Percentiles rank a stretch among this genome's conserved stretches.
Conservation (phyloP, 2,329 filamentous ascomycete genomes). For the Epichloe sylvatica region DNA sequence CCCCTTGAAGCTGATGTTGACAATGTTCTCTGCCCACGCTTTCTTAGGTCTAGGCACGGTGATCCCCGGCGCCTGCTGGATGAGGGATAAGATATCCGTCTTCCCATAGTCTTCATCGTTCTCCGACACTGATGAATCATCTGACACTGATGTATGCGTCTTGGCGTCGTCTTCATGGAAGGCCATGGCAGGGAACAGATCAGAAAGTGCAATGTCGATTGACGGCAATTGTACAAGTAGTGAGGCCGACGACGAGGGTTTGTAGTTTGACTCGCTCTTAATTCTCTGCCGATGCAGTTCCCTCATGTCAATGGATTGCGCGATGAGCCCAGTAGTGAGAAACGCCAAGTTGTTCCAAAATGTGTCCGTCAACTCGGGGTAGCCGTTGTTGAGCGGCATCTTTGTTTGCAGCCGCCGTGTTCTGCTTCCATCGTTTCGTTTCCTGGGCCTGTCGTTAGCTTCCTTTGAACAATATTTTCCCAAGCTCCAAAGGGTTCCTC, state of each 20-base stretch:
- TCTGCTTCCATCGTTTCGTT: conserved; percentile 13
- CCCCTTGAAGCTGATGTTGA: conserved; percentile 43
- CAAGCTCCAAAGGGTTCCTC: conserved; percentile 2
- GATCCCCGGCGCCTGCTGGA: conserved; percentile 10
- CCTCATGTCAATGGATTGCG: conserved; percentile 35
- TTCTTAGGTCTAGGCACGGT: conserved; percentile 13
- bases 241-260: conserved; percentile 25
- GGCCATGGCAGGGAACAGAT: conserved; percentile 26
- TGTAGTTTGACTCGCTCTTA: conserved; percentile 22
- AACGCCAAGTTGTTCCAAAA: conserved; percentile 41
- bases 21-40: conserved; percentile 45
- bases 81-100: conserved; percentile 12
- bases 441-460: conserved; percentile 1
- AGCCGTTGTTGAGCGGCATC: conserved; percentile 29
- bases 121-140: neutral
- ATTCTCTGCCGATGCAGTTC: conserved; percentile 32
- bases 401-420: conserved; percentile 21
- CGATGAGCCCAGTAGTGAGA: conserved; percentile 37
- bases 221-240: conserved; percentile 33
- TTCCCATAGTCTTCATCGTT: conserved; percentile 6
- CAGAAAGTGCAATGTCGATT: conserved; percentile 34
- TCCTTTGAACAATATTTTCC: neutral
- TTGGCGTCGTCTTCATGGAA: conserved; percentile 11
- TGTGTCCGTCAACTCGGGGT: conserved; percentile 29
- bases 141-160: neutral